Conservation (phyloP, 179 eudicot species). For the Amaranthus tricolor region DNA sequence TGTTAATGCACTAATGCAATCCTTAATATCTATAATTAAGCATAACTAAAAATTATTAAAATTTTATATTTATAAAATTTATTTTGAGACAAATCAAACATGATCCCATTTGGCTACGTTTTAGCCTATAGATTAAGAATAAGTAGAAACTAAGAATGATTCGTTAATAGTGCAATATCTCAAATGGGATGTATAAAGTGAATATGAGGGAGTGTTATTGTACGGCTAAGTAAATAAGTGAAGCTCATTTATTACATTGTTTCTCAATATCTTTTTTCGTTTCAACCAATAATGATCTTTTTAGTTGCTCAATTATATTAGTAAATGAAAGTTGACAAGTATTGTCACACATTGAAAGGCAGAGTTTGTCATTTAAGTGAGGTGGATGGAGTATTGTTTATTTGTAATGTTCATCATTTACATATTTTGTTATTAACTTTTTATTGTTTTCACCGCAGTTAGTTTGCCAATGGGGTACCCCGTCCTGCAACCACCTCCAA, state of each 20-base stretch:
- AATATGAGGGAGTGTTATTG: no score
- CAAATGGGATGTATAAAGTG: no score
- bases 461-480: conserved; percentile 99
- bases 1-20: no score
- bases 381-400: neutral
- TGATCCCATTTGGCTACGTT: no score
- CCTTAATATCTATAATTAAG: no score
- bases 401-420: neutral
- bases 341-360: neutral
- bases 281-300: neutral
- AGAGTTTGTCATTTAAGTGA: neutral
- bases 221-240: neutral
- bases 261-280: neutral
- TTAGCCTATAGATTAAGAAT: no score
- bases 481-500: conserved; percentile 74
- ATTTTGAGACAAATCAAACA: no score
- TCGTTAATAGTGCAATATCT: no score
- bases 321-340: neutral
- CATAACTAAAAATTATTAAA: no score
- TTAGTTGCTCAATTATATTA: neutral
- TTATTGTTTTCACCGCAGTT: conserved; percentile 57
- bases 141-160: no score
- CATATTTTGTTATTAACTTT: conserved; percentile 25
- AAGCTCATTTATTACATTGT: neutral
- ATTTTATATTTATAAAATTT: no score